Percentiles rank a stretch among this genome's conserved stretches.
Conservation (phyloP, 2,329 filamentous ascomycete genomes). For the Apiospora hydei region DNA sequence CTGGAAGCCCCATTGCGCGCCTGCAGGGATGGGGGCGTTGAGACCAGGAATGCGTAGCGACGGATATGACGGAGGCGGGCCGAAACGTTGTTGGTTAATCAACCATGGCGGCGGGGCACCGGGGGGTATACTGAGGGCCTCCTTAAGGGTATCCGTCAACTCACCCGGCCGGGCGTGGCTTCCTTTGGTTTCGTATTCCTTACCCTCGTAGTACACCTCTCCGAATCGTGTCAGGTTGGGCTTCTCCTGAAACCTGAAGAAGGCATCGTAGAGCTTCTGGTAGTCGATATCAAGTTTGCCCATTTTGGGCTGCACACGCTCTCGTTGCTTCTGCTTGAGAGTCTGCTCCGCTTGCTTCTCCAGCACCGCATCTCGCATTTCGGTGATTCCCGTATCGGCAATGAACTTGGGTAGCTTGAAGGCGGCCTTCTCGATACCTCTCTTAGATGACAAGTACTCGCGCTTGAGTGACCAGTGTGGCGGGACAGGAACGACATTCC, state of each 20-base stretch:
- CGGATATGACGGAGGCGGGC: constrained; percentile 92
- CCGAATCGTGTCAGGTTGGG: constrained; percentile 92
- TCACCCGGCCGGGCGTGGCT: constrained; percentile 90
- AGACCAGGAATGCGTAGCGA: constrained; percentile 94
- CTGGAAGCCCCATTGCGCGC: constrained; percentile 92
- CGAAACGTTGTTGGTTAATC: constrained; percentile 94
- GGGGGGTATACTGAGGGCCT: constrained; percentile 91
- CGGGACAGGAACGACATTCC: constrained; percentile 95
- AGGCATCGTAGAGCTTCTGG: constrained; percentile 96
- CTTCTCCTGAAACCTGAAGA: constrained; percentile 98
- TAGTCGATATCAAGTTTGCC: constrained; percentile 98
- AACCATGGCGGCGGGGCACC: constrained; percentile 96
- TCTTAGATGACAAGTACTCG: constrained; percentile 95
- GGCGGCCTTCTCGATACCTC: constrained; percentile 93
- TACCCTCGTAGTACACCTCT: constrained; percentile 99
- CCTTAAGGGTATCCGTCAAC: constrained; percentile 85
- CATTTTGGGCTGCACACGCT: constrained; percentile 94
- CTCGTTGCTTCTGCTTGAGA: constrained; percentile 93
- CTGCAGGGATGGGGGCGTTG: constrained; percentile 89
- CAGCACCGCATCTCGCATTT: constrained; percentile 96
- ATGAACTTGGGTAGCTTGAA: constrained; percentile 97
- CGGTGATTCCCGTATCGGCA: constrained; percentile 93
- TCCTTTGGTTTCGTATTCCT: constrained; percentile 95
- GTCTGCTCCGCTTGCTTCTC: constrained; percentile 94
- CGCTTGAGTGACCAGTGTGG: constrained; percentile 95